These are phyloP conservation scores for Usnea hakonensis DNA, from an alignment of 495 filamentous ascomycete genomes.

Conservation along the genomic window DNA sequence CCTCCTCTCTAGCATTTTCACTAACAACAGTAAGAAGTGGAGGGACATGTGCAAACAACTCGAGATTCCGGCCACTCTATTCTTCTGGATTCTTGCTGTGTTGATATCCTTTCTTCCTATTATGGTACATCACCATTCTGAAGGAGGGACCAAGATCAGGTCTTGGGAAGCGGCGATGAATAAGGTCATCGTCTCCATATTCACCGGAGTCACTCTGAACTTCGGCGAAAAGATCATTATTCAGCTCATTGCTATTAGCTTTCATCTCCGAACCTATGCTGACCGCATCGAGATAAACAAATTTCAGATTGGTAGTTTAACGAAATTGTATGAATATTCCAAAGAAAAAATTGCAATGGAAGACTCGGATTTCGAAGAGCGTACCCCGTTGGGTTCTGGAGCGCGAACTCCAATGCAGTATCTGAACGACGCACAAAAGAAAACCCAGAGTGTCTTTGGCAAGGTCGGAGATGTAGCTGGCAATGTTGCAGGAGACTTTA, in stretches of 20 bases:
- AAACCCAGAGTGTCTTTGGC: conserved; percentile 62
- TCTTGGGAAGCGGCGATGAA: conserved; percentile 72
- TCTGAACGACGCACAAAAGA: conserved; percentile 56
- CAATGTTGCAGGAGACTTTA: conserved; percentile 91
- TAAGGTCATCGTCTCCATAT: conserved; percentile 78
- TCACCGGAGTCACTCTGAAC: conserved; percentile 74
- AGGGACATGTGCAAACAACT: conserved; percentile 79
- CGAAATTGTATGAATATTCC: conserved; percentile 76
- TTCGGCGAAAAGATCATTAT: conserved; percentile 89
- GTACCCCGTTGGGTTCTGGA: conserved; percentile 43
- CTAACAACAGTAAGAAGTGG: conserved; percentile 91
- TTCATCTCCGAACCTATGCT: conserved; percentile 85
- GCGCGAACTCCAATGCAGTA: conserved; percentile 63
- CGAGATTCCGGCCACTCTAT: conserved; percentile 78
- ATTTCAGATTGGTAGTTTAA: conserved; percentile 71
- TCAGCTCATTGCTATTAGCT: conserved; percentile 87
- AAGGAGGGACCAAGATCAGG: conserved; percentile 44
- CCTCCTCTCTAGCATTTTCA: conserved; percentile 64
- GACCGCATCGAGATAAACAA: conserved; percentile 91
- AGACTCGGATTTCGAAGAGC: conserved; percentile 63
- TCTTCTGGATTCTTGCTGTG: conserved; percentile 87
- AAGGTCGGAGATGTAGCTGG: conserved; percentile 84
- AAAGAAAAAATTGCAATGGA: conserved; percentile 62
- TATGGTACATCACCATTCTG: conserved; percentile 65
- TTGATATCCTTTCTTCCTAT: conserved; percentile 54